Evolutionary conservation across 805 yeast genomes (phyloP).

Genomic region (Monosporozyma yasuniensis): DNA sequence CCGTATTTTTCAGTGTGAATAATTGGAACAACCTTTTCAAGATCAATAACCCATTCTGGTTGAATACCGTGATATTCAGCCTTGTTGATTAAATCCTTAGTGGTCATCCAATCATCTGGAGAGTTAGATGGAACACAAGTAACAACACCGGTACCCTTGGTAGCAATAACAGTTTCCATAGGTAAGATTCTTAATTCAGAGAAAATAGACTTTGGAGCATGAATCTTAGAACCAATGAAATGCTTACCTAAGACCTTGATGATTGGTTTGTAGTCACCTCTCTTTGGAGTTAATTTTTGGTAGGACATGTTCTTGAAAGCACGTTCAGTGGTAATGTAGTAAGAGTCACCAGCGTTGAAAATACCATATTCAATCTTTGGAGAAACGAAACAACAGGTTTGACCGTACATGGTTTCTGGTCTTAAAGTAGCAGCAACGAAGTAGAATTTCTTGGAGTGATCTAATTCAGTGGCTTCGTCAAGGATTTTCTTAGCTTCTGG

Average conservation of each 20-base stretch:
- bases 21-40: constrained; percentile 61
- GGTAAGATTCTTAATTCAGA: constrained; percentile 77
- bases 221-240: constrained; percentile 78
- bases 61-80: constrained; percentile 84
- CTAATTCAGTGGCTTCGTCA: constrained; percentile 29
- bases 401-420: constrained; percentile 99
- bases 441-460: constrained; percentile 53
- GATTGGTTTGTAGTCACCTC: constrained; percentile 66
- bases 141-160: constrained; percentile 98
- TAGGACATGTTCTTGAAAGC: constrained; percentile 96
- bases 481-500: constrained; percentile 35
- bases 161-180: constrained; percentile 92
- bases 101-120: constrained; percentile 91
- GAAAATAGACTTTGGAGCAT: constrained; percentile 72
- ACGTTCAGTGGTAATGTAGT: constrained; percentile 82
- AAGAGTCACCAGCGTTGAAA: constrained; percentile 71
- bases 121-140: constrained; percentile 99
- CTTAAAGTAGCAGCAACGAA: constrained; percentile 95
- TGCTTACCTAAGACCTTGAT: constrained; percentile 56
- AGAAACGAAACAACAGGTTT: constrained; percentile 94
- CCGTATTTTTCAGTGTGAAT: constrained; percentile 81
- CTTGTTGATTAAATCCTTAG: constrained; percentile 74
- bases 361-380: constrained; percentile 90
- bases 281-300: constrained; percentile 83
- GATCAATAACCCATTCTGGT: constrained; percentile 72